Base-by-base conservation (phyloP, 352 stramenopile species). In the Pseudoperonospora humuli region DNA sequence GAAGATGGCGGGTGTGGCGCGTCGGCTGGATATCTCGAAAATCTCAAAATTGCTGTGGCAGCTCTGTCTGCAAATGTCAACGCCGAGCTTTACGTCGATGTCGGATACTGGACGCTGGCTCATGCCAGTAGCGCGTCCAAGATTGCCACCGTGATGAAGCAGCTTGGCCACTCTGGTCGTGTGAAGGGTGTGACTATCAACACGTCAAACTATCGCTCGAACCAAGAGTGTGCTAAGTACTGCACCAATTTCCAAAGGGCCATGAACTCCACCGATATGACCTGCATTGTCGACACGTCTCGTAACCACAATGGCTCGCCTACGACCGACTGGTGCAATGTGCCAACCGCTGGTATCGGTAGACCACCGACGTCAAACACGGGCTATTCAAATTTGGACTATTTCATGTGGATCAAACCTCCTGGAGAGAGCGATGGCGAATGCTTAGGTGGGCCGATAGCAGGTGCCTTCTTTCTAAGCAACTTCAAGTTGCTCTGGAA, bases 361-460 rank as follows among this genome's bases (percentile, higher is more conserved):
- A 19, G 54, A 1, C 67, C 64, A 10, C 70, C 69, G 1, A 83
- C 73, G 1, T 62, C 50, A 7, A 45, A 75, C 20, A 85, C 73
- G 2, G 62, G 64, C 0, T 45, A 67, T 27, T 23, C 32, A 3
- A 76, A 80, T 39, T 39, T 88, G 2, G 74, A 85, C 54, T 86
- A 86, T 54, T 85, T 77, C 19, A 60, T 86, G 57, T 88, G 71
- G 69, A 64, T 84, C 37, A 88, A 89, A 42, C 57, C 59, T 14
- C 71, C 67, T 26, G 74, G 76, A 42, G 71, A 89, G 54, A 79
- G 64, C 23, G 76, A 88, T 39, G 76, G 76, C 37, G 51, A 39
- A 36, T 88, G 76, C 45, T 50, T 26, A 9, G 48, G 56, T 5
- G 74, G 71, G 2, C 57, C 74, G 0, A 37, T 41, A 0, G 74